A percentile compares a stretch with the other conserved stretches of the same genome.
Evolutionary conservation across 2,329 filamentous ascomycete species (phyloP).

Genomic region (Dactylonectria macrodidyma): DNA sequence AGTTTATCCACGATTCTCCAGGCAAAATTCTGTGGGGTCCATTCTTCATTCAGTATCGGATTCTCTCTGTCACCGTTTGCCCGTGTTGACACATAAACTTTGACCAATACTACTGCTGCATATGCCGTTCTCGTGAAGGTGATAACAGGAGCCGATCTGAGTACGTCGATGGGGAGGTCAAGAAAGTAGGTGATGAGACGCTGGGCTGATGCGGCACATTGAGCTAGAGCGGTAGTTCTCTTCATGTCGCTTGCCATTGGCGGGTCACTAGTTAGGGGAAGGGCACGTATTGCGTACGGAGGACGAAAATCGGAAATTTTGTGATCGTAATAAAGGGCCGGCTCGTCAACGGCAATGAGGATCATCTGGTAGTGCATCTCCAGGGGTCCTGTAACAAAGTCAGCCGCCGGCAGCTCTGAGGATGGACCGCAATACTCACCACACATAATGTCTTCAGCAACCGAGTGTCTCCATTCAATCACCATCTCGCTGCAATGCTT

Average conservation of each 20-base stretch:
- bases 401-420: neutral
- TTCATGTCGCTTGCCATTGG: neutral
- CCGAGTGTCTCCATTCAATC: conserved; percentile 15
- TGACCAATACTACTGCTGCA: conserved; percentile 22
- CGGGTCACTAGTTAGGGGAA: neutral
- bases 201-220: conserved; percentile 19
- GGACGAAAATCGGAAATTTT: conserved; percentile 30
- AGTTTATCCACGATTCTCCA: conserved; percentile 3
- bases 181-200: conserved; percentile 20
- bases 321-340: conserved; percentile 27
- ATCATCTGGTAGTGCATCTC: conserved; percentile 34
- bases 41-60: neutral
- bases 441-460: conserved; percentile 23
- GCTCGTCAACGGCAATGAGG: conserved; percentile 24
- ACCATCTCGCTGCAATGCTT: conserved; percentile 16
- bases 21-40: neutral
- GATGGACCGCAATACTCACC: neutral
- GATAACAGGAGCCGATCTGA: conserved; percentile 26
- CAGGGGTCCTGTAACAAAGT: conserved; percentile 16
- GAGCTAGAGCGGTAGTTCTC: neutral
- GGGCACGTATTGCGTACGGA: conserved; percentile 22
- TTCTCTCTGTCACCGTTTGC: neutral
- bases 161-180: neutral
- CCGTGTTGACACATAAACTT: conserved; percentile 19
- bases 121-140: conserved; percentile 31